A percentile compares a stretch with the other conserved stretches of the same genome.
Conservation (phyloP, 192 early-diverging fungal genomes). For the Rhizophagus sp. region DNA sequence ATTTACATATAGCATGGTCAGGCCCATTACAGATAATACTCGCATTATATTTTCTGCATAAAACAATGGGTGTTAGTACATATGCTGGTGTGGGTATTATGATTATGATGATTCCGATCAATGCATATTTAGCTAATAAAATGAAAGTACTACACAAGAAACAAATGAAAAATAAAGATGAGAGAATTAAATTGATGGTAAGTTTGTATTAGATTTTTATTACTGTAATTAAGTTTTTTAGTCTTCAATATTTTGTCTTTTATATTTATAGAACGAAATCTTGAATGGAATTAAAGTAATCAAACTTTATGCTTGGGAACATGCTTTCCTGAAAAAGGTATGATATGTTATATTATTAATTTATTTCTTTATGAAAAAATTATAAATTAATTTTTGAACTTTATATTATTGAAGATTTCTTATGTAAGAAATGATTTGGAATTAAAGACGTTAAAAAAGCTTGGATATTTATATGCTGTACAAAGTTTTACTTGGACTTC, state of each 20-base stretch:
- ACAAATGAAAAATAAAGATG: conserved; percentile 85
- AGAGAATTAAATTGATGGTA: conserved; percentile 40
- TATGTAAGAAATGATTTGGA: conserved; percentile 75
- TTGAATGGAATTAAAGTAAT: conserved; percentile 93
- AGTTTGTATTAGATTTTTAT: not conserved
- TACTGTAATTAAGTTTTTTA: not conserved
- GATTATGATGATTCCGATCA: conserved; percentile 80
- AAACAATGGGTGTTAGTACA: conserved; percentile 76
- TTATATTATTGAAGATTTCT: conserved; percentile 36
- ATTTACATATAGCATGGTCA: conserved; percentile 74
- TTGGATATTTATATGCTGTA: conserved; percentile 69
- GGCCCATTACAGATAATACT: conserved; percentile 78
- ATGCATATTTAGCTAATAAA: conserved; percentile 61
- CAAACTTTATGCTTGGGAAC: conserved; percentile 96
- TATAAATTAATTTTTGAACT: not conserved
- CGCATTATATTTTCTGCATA: conserved; percentile 75
- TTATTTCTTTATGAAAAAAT: not conserved
- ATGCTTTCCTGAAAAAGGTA: conserved; percentile 73
- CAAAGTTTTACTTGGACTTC: conserved; percentile 78
- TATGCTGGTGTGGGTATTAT: conserved; percentile 86
- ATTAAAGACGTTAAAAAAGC: conserved; percentile 71
- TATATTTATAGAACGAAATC: conserved; percentile 63
- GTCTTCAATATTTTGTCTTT: not conserved
- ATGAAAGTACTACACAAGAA: conserved; percentile 71
- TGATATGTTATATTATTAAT: conserved; percentile 12